Percentiles rank a stretch among this genome's conserved stretches.
phyloP scores from a whole-genome alignment of 257 asterid genomes.

The Solanum phureja region DNA sequence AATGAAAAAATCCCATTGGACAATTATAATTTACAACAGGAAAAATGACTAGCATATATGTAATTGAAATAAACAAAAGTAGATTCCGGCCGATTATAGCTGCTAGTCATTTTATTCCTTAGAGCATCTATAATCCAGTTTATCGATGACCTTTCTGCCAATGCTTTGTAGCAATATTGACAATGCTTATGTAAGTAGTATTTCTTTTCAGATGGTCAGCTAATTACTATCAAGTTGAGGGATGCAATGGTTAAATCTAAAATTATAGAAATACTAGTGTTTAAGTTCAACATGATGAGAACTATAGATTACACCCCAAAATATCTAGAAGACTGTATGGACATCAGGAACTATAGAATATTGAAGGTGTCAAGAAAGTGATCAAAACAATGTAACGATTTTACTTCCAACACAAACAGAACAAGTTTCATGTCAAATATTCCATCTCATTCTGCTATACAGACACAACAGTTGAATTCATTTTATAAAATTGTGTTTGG shows the following conservation, averaged over 20 bases:
- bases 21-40: not conserved
- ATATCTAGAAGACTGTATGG: no score
- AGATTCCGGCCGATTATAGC: conserved; percentile 31
- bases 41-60: not conserved
- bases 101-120: conserved; percentile 91
- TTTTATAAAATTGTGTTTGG: conserved; percentile 7
- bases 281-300: not conserved
- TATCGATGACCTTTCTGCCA: conserved; percentile 81
- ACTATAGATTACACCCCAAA: not conserved
- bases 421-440: no score
- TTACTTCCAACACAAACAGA: no score
- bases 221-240: not conserved
- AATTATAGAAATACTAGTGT: not conserved
- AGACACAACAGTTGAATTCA: conserved; percentile 5
- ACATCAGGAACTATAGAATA: no score
- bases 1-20: not conserved
- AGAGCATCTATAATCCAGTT: conserved; percentile 43
- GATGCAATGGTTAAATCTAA: not conserved
- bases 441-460: no score
- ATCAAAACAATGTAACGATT: no score
- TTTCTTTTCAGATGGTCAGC: not conserved
- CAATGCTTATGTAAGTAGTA: no score
- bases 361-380: no score
- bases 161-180: conserved; percentile 6
- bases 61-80: not conserved